Base-by-base conservation (phyloP, 1,139 yeast genomes). In the Debaryomyces udenii region DNA sequence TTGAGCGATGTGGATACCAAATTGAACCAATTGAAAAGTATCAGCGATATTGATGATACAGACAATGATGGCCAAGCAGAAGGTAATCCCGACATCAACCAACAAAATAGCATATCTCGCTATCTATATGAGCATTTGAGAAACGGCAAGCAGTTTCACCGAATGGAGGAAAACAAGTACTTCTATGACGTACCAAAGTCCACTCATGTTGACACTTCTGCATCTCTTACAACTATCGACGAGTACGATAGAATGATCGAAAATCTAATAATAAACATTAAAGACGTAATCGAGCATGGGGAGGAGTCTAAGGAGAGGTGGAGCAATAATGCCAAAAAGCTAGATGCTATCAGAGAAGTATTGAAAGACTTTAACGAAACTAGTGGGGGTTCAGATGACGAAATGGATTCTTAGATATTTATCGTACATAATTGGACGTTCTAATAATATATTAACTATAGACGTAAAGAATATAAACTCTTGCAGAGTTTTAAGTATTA, bases 241-340 rank as follows among this genome's bases (percentile, higher is more conserved):
- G 70, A 70, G 23, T 70, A 66, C 45, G 76, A 70, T 34, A 47
- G 44, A 9, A 51, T 66, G 41, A 68, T 68, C 27, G 59, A 52
- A 5, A 50, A 49, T 13, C 51, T 70, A 18, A 44, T 57, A 3
- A 42, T 38, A 4, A 61, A 57, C 17, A 65, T 72, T 3, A 49
- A 53, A 30, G 64, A 57, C 3, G 53, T 68, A 30, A 53, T 66
- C 5, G 51, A 49, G 9, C 66, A 62, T 39, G 70, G 74, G 1
- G 52, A 61, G 0, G 56, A 50, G 23, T 59, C 68, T n/a, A 64
- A 62, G 45, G 61, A 58, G 28, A 51, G 62, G 38, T 72, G 77
- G 77, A 49, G 56, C 18, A 45, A 40, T 6, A 68, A 69, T 49
- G 75, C 76, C 4, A 50, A 48, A 17, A 62, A 59, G 42, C 44